Evolutionary conservation across 1,139 yeast genomes (phyloP), one percentile per base, ranked within the genome.

Genomic region (Hanseniaspora sp.): DNA sequence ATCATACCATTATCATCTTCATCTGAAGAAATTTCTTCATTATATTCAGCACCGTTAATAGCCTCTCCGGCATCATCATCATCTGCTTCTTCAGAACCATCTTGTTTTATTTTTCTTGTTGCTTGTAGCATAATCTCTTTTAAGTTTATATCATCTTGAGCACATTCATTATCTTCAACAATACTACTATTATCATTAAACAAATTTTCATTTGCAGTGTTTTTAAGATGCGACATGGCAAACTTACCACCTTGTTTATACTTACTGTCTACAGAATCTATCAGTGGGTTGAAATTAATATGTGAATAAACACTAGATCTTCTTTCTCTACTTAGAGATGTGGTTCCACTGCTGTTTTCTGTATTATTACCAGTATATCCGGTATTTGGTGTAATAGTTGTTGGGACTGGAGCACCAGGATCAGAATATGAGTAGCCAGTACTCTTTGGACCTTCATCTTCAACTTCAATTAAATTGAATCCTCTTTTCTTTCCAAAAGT

Each of bases 191-290:
- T 42, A 12, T 49, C 49, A 23, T 15, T 15, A 34, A 45, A 51
- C 17, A 51, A 28, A 18, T 38, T 34, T 17, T 49, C 48, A 30
- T 46, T 46, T 5, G 29, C 48, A 43, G 35, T 43, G 15, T 44
- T 37, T 33, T 48, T 35, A n/a, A 43, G 17, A 17, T 31, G 69
- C 67, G 60, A 53, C 8, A 82, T 86, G 63, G 81, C 86, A 62
- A 83, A 87, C 62, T 86, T 83, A 2, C 96, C 96, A 7, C 96
- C 96, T 61, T 78, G 77, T 7, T 86, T 83, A 61, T 87, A 87
- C 62, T 87, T 87, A 55, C 85, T 80, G 64, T 87, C 95, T 31
- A 87, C 82, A 57, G 79, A 80, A 58, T 80, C 80, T 53, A 86
- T 86, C 38, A 82, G 76, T 0, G 95, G 94, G 61, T 86, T 85